phyloP scores from a whole-genome alignment of 2,329 filamentous ascomycete species.

The Biscogniauxia mediterranea region DNA sequence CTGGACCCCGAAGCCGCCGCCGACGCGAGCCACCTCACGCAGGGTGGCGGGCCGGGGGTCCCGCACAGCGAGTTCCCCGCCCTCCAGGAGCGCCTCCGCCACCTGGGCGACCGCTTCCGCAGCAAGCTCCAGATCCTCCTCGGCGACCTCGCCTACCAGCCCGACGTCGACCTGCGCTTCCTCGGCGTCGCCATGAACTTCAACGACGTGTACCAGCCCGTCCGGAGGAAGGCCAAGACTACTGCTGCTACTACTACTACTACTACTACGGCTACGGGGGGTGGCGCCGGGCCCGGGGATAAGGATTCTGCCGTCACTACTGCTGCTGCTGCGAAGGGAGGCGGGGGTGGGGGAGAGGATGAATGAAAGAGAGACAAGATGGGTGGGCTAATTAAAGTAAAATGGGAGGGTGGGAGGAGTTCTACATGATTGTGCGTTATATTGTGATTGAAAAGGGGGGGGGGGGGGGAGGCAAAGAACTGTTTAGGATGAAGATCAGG shows the following conservation, averaged over 20 bases:
- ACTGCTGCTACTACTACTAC: constrained; percentile 14
- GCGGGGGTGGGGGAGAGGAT: not conserved
- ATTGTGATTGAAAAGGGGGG: too few relatives aligned
- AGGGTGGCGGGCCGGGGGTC: constrained; percentile 49
- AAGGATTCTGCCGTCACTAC: too few relatives aligned
- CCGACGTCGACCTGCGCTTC: constrained; percentile 93
- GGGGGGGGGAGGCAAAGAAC: too few relatives aligned
- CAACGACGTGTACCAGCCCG: constrained; percentile 90
- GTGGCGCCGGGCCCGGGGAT: constrained; percentile 14
- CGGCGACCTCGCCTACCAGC: constrained; percentile 88
- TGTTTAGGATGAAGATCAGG: too few relatives aligned
- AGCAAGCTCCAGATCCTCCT: constrained; percentile 76
- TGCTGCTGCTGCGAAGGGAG: not conserved
- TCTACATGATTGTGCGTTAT: too few relatives aligned
- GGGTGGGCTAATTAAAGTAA: too few relatives aligned
- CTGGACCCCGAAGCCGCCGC: constrained; percentile 19
- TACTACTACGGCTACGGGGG: constrained; percentile 1
- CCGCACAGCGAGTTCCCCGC: constrained; percentile 68
- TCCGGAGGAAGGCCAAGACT: constrained; percentile 58
- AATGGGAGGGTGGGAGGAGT: too few relatives aligned
- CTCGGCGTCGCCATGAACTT: constrained; percentile 98
- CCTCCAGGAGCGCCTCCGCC: constrained; percentile 69
- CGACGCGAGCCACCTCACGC: constrained; percentile 19
- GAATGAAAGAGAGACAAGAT: not conserved
- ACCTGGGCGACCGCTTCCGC: constrained; percentile 74